Evolutionary conservation across 108 stramenopile species (phyloP), one percentile per base, ranked within the genome.

Genomic region (Nannochloropsis salina): DNA sequence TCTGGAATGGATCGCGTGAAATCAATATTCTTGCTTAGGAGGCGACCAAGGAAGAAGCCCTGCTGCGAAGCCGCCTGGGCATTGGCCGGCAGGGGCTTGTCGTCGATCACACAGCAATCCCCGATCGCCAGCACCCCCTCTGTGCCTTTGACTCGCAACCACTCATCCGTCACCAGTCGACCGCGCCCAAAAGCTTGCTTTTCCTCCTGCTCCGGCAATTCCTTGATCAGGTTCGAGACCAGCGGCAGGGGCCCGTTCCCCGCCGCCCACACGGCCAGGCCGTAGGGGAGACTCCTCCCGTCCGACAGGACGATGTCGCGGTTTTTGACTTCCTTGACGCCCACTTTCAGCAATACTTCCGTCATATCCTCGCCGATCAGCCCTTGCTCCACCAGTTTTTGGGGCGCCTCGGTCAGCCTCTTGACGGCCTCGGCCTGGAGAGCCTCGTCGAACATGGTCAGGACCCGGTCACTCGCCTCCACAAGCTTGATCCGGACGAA

Each of bases 41-140:
- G 86, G 12, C 93, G 91, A 0, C 92, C 97, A 79, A 98, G 85
- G 84, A 89, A 98, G 88, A 95, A 94, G 45, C 96, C 97, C 87
- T 98, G 96, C 84, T 98, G 97, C 9, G 94, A 86, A 41, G 97
- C 97, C 21, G 96, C 96, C 88, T 97, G 96, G 9, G 95, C 96
- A 41, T 95, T 96, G 18, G 95, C 94, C 15, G 96, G 95, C 1
- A 97, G 87, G 5, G 90, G 92, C 51, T 90, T 86, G 31, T 91
- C 86, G 21, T 89, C 90, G 45, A 92, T 85, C 80, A 93, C 94
- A 45, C 93, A 93, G 86, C 97, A 98, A 85, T 98, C 97, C 2
- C 97, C 97, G 84, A 96, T 86, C 9, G 96, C 92, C 21, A 96
- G 91, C 61, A 98, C 93, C 10, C 95, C 95, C 61, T 93, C 80